Evolutionary conservation across 2,329 filamentous ascomycete species (phyloP).

Genomic region (Penicillium oxalicum): DNA sequence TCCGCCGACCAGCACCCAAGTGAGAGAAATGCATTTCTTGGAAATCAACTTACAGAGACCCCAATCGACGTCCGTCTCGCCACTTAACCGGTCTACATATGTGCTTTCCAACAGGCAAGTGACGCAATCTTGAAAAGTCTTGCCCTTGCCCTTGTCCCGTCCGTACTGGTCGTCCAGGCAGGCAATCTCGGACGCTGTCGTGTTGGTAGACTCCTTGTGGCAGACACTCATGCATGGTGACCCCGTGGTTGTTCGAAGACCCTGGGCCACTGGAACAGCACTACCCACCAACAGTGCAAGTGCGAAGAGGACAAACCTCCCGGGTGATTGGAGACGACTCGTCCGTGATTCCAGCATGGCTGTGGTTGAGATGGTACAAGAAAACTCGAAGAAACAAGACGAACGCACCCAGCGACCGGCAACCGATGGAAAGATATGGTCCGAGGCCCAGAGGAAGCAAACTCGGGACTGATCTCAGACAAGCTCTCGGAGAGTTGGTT

Average conservation of each 20-base stretch:
- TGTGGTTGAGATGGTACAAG: not conserved
- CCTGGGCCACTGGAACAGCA: constrained; percentile 19
- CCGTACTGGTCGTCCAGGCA: constrained; percentile 37
- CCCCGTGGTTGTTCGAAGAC: constrained; percentile 29
- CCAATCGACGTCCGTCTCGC: constrained; percentile 42
- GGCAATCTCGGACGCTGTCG: constrained; percentile 37
- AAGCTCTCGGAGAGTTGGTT: too few species aligned
- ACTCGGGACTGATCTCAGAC: too few species aligned
- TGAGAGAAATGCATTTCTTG: too few species aligned
- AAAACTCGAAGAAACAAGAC: not conserved
- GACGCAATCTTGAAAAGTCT: constrained; percentile 37
- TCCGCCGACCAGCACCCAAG: not conserved
- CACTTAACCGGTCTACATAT: constrained; percentile 27
- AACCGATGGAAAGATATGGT: too few species aligned
- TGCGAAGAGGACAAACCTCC: constrained; percentile 13
- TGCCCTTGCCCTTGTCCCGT: constrained; percentile 26
- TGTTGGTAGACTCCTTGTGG: constrained; percentile 28
- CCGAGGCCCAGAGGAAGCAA: too few species aligned
- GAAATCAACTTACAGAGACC: constrained; percentile 37
- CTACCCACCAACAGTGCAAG: constrained; percentile 17
- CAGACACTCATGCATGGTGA: constrained; percentile 37
- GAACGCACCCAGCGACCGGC: too few species aligned
- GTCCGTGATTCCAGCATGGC: constrained; percentile 20
- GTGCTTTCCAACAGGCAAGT: constrained; percentile 39
- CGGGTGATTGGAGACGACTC: constrained; percentile 8